phyloP scores from a whole-genome alignment of 495 filamentous ascomycete species.

The Hypoxylon trugodes region DNA sequence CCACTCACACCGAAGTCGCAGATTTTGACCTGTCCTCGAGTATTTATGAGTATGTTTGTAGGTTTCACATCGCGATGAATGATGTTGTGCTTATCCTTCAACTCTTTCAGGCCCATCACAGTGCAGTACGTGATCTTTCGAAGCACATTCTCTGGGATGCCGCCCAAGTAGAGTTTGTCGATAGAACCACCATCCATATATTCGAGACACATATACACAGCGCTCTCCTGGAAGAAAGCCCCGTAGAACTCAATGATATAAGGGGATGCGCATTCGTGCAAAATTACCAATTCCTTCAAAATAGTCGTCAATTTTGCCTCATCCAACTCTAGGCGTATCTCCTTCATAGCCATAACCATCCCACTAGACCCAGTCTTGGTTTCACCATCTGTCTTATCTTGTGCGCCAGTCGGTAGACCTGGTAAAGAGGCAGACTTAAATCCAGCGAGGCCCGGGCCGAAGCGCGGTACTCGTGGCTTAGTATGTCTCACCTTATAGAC shows the following conservation, averaged over 20 bases:
- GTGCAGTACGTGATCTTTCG: constrained; percentile 93
- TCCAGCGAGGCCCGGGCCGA: constrained; percentile 76
- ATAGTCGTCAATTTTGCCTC: constrained; percentile 97
- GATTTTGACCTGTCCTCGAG: constrained; percentile 91
- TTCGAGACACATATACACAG: constrained; percentile 99
- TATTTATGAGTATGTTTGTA: constrained; percentile 95
- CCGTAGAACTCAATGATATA: constrained; percentile 99
- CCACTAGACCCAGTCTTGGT: constrained; percentile 57
- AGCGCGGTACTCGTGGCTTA: constrained; percentile 77
- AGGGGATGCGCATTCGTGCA: constrained; percentile 93
- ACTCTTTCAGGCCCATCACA: constrained; percentile 84
- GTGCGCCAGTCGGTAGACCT: constrained; percentile 44
- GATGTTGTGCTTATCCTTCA: constrained; percentile 99
- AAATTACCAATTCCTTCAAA: constrained; percentile 96
- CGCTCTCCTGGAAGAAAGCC: constrained; percentile 98
- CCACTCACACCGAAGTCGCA: constrained; percentile 99
- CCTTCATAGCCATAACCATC: constrained; percentile 98
- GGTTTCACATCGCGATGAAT: constrained; percentile 99
- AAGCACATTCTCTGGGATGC: constrained; percentile 87
- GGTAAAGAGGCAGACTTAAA: constrained; percentile 55
- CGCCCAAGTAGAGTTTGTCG: constrained; percentile 94
- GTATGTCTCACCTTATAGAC: constrained; percentile 96
- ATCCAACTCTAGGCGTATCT: constrained; percentile 95
- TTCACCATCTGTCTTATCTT: constrained; percentile 42
- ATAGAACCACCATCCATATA: constrained; percentile 99